Base-by-base conservation (phyloP, 495 filamentous ascomycete species). In the Letharia columbiana region DNA sequence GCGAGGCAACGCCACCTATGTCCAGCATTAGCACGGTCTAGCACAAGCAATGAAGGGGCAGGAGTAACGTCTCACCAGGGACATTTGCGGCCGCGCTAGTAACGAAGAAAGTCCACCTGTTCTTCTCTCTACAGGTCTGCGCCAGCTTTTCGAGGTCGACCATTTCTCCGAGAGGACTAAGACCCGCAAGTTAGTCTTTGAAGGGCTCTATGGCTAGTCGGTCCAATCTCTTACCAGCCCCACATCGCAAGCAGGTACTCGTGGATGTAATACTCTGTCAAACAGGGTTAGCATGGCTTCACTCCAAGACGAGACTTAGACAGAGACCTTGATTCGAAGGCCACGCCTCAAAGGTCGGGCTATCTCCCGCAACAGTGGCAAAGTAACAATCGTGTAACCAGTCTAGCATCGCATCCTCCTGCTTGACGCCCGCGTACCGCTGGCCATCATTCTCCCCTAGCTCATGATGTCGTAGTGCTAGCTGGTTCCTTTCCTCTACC, bases 71-170 rank as follows among this genome's bases (percentile, higher is more conserved):
- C 66, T 58, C 40, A 67, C 66, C 60, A 28, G 33, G 50, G 35
- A 67, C 66, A 42, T 67, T 67, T n/a, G 66, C 66, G 11, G 84
- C 85, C 40, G 76, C 79, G 73, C 83, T 86, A 1, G 85, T 87
- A 61, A 91, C 74, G 68, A 91, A 82, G 71, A 91, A 90, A 40
- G 78, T 83, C 82, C 88, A 91, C 70, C 80, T 80, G 20, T 82
- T 81, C 60, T 76, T 61, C 72, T 80, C 75, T 57, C 78, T 66
- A 73, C 84, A 85, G 49, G 71, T 76, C 68, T 66, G 60, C 17
- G 79, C 77, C 61, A 86, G 62, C 18, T 63, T 72, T 68, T 86
- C 84, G 65, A 86, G 73, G 78, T 86, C 82, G 69, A 82, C 77
- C 81, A 86, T 84, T 74, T 86, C 84, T 11, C 84, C 84, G 61